Evolutionary conservation across 805 yeast species (phyloP), one percentile per base, ranked within the genome.

Genomic region (Ogataea nakhonphanomensis): DNA sequence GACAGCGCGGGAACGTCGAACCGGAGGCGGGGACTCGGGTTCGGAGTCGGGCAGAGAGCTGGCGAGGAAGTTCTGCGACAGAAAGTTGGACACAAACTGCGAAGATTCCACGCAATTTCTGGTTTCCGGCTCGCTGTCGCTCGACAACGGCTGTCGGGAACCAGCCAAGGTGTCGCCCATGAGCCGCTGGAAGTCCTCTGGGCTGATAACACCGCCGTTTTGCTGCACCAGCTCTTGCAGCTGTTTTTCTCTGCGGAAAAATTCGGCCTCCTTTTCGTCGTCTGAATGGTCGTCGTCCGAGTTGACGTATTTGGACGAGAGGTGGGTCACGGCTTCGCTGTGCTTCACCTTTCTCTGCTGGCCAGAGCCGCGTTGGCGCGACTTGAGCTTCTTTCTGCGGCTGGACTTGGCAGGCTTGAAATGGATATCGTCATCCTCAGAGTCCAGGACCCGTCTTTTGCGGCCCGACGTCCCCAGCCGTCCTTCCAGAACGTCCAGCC

Each of bases 281-380:
- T 80, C 86, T 5, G 76, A 68, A 8, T 73, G 80, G 51, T 80
- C 85, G 54, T 81, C 88, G 2, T 85, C 78, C 37, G 74, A 81
- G 36, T 66, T 66, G 33, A 82, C 73, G 48, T 61, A 73, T 40
- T 73, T 79, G 4, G 80, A 62, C 1, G 88, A 81, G 31, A 72
- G 67, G 36, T 61, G 53, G 5, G 40, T 50, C 33, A 44, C 42
- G 17, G 42, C 39, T n/a, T 25, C 25, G 8, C 17, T 32, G 17
- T 21, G 24, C 26, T 20, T 42, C 33, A 11, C 30, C 5, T 3
- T 17, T 5, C 20, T 3, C 20, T 17, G 20, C 20, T 17, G 20
- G 20, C 20, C 20, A 3, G 30, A 39, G 6, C 51, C 49, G 7
- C 37, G 37, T 31, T 25, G 41, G 22, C 37, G 26, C 20, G 15